Evolutionary conservation across 2,329 filamentous ascomycete species (phyloP).

Genomic region (Sclerotinia trifoliorum): DNA sequence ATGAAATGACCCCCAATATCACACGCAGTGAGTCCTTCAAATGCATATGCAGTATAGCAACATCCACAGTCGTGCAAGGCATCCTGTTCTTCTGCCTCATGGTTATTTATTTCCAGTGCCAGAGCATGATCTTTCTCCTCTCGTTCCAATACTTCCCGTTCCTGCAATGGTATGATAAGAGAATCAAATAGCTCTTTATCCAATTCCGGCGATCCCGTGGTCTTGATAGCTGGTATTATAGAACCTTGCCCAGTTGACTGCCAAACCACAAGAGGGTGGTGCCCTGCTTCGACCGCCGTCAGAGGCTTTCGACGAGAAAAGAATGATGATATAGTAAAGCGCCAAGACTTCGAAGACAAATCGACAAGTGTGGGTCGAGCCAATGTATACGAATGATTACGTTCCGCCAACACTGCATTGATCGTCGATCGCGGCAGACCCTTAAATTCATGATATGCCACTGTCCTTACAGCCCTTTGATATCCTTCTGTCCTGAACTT

Average conservation of each 20-base stretch:
- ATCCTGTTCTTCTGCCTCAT: slow-evolving; percentile 57
- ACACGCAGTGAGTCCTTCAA: slow-evolving; percentile 72
- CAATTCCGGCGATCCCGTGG: slow-evolving; percentile 64
- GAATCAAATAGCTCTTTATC: slow-evolving; percentile 60
- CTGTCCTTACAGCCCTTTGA: slow-evolving; percentile 63
- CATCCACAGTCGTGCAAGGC: slow-evolving; percentile 71
- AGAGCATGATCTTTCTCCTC: slow-evolving; percentile 53
- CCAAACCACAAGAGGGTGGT: slow-evolving; percentile 64
- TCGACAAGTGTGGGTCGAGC: slow-evolving; percentile 67
- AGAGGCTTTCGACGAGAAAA: slow-evolving; percentile 63
- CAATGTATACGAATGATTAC: slow-evolving; percentile 74
- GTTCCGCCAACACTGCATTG: slow-evolving; percentile 75
- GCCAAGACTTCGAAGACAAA: slow-evolving; percentile 73
- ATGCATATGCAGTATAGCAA: slow-evolving; percentile 69
- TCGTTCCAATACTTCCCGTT: slow-evolving; percentile 45
- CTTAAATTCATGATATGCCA: slow-evolving; percentile 73
- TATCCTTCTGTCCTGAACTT: slow-evolving; percentile 67
- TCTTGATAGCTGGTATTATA: slow-evolving; percentile 59
- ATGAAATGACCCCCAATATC: slow-evolving; percentile 67
- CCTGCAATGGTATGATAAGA: slow-evolving; percentile 55
- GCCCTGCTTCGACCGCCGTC: slow-evolving; percentile 53
- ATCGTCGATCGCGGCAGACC: slow-evolving; percentile 71
- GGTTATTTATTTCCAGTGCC: slow-evolving; percentile 54
- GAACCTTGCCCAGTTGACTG: slow-evolving; percentile 55
- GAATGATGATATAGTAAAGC: slow-evolving; percentile 69